Evolutionary conservation across 768 basidiomycete species (phyloP).

Genomic region (Lentinula raphanica): DNA sequence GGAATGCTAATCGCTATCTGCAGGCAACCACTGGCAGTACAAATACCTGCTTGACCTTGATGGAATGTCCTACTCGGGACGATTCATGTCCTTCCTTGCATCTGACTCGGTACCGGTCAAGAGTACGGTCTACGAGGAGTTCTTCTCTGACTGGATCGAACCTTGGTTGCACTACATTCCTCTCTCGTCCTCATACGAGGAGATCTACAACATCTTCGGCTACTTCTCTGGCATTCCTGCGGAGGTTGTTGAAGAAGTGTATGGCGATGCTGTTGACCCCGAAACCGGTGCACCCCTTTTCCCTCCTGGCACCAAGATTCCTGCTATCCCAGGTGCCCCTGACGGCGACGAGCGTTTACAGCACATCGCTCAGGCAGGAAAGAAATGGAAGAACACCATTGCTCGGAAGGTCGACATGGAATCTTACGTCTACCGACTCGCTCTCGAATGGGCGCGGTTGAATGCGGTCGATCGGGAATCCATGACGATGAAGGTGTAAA

Average conservation of each 20-base stretch:
- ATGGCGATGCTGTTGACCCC: background rate
- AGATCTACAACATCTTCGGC: conserved; percentile 90
- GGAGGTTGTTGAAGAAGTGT: conserved; percentile 29
- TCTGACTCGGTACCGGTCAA: conserved; percentile 68
- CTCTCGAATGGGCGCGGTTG: conserved; percentile 83
- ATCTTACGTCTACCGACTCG: conserved; percentile 88
- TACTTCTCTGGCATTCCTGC: conserved; percentile 86
- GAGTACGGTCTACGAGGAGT: conserved; percentile 67
- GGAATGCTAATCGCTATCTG: no score
- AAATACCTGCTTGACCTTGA: conserved; percentile 69
- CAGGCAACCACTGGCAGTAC: conserved; percentile 59
- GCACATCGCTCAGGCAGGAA: conserved; percentile 87
- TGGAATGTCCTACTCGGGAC: conserved; percentile 72
- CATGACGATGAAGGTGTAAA: conserved; percentile 31
- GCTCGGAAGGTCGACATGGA: conserved; percentile 41
- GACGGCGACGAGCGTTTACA: conserved; percentile 72
- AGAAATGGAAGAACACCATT: conserved; percentile 84
- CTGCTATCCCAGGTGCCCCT: conserved; percentile 9
- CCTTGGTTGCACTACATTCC: conserved; percentile 95
- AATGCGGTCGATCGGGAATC: conserved; percentile 79
- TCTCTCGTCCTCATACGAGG: conserved; percentile 76
- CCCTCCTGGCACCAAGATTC: background rate
- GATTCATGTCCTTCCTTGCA: conserved; percentile 57
- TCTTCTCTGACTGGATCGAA: conserved; percentile 68
- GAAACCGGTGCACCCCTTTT: background rate